These are phyloP conservation scores for Penicillium riverlandense DNA, from an alignment of 495 filamentous ascomycete species.

Conservation along the genomic window DNA sequence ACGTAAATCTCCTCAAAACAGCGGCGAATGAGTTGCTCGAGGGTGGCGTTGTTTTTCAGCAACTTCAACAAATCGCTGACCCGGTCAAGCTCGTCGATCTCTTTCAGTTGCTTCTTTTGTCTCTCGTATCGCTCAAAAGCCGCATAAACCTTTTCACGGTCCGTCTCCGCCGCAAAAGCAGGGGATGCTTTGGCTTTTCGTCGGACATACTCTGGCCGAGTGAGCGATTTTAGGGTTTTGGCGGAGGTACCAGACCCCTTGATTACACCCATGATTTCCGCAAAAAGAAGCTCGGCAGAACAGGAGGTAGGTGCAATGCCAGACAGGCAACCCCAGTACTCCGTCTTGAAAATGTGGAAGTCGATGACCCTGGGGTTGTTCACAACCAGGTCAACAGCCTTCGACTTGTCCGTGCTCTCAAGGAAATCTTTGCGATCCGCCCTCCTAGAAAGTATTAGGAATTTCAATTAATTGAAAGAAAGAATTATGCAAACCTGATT, in stretches of 20 bases:
- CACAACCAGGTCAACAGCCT: neutral
- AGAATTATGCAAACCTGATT: neutral
- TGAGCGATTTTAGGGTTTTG: conserved; percentile 14
- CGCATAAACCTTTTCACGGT: conserved; percentile 20
- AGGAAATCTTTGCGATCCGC: conserved; percentile 9
- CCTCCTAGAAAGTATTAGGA: conserved; percentile 1
- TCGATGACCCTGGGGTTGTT: conserved; percentile 17
- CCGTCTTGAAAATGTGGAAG: conserved; percentile 24
- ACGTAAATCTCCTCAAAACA: conserved; percentile 38
- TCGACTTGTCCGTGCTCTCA: neutral
- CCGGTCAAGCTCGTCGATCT: conserved; percentile 31
- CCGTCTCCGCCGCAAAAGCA: conserved; percentile 18
- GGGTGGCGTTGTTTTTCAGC: conserved; percentile 2
- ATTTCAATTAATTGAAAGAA: neutral
- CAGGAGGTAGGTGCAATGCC: conserved; percentile 9
- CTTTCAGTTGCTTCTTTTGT: conserved; percentile 17
- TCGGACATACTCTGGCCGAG: conserved; percentile 20
- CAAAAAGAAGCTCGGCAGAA: conserved; percentile 27
- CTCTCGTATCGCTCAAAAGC: conserved; percentile 31
- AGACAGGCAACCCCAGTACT: conserved; percentile 32
- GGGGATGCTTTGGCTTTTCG: conserved; percentile 17
- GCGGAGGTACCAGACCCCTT: conserved; percentile 24
- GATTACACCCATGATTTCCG: conserved; percentile 40
- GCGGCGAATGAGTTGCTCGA: conserved; percentile 11
- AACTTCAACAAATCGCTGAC: conserved; percentile 14